Evolutionary conservation across 192 early-diverging fungal genomes (phyloP), one percentile per base, ranked within the genome.

Genomic region (Spizellomyces punctatus): DNA sequence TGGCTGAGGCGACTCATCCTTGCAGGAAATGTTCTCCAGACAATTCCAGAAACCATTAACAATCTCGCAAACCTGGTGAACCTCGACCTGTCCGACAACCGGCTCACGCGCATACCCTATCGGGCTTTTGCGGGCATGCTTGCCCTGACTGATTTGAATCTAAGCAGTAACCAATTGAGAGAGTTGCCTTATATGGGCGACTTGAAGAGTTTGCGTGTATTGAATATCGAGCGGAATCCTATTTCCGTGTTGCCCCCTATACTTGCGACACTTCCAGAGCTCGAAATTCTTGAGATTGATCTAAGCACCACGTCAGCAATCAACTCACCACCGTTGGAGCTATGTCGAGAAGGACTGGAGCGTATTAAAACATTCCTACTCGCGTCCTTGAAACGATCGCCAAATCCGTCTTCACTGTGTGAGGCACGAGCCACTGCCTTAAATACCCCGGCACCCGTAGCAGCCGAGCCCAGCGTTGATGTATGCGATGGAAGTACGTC

Each of bases 151-250:
- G 12, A 46, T 46, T 46, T 64, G 12, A 16, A n/a, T 12, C 46
- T 64, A 46, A 46, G 43, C 45, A 43, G 44, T 16, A 64, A 64
- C 45, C 12, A 10, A 16, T 46, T 64, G 10, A 16, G 0, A 16
- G 46, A 46, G 16, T 46, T 64, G 43, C 45, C 63, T 1, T 17
- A 10, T 14, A 45, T 64, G 22, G 16, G 16, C 16, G 17, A 16
- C 42, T 5, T 64, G 1, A n/a, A 27, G 12, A 16, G 42, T 16
- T 5, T 64, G 12, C 63, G 63, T 16, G 9, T 12, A 17, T 16
- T 64, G 36, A 46, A 64, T 46, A 10, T 64, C 9, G 63, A 64
- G 12, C 36, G 45, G 21, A 64, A 36, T 46, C 63, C 45, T 10
- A 1, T 64, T 9, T n/a, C 41, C 9, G 63, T 21, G 2, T n/a